These are phyloP conservation scores for Nicotiana sylvestris DNA, from an alignment of 257 asterid genomes.

Conservation along the genomic window DNA sequence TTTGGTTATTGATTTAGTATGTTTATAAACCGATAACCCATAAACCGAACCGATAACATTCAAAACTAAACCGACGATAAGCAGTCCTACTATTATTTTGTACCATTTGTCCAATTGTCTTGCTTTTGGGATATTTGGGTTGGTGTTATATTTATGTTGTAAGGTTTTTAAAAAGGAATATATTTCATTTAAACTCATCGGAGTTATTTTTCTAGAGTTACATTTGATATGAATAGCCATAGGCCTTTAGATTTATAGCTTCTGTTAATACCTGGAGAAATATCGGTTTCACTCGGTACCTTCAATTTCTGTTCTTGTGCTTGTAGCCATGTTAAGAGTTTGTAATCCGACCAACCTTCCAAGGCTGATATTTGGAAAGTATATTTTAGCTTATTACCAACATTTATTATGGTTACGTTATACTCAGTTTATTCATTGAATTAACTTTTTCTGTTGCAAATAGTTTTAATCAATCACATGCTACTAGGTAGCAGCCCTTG, in stretches of 20 bases:
- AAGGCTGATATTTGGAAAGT: not conserved
- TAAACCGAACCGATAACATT: no score
- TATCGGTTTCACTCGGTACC: no score
- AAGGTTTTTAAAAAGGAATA: not conserved
- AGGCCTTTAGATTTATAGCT: not conserved
- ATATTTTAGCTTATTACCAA: not conserved
- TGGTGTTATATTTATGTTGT: not conserved
- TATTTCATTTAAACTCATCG: not conserved
- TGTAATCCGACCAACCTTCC: not conserved
- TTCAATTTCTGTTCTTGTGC: not conserved
- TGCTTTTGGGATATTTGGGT: no score
- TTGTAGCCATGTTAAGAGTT: slow-evolving; percentile 1
- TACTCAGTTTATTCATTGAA: slow-evolving; percentile 24
- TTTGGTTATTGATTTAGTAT: no score
- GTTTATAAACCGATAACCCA: no score
- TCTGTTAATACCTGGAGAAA: not conserved
- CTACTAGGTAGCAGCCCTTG: slow-evolving; percentile 99
- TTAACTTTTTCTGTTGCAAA: slow-evolving; percentile 52
- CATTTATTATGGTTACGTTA: not conserved
- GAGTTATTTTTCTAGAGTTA: not conserved
- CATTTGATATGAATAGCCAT: not conserved
- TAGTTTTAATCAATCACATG: slow-evolving; percentile 74
- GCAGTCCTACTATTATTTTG: no score
- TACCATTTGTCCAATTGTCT: no score
- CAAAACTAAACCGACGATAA: no score